Evolutionary conservation across 768 basidiomycete species (phyloP), one percentile per base, ranked within the genome.

Genomic region (Sporobolomyces phaffii): DNA sequence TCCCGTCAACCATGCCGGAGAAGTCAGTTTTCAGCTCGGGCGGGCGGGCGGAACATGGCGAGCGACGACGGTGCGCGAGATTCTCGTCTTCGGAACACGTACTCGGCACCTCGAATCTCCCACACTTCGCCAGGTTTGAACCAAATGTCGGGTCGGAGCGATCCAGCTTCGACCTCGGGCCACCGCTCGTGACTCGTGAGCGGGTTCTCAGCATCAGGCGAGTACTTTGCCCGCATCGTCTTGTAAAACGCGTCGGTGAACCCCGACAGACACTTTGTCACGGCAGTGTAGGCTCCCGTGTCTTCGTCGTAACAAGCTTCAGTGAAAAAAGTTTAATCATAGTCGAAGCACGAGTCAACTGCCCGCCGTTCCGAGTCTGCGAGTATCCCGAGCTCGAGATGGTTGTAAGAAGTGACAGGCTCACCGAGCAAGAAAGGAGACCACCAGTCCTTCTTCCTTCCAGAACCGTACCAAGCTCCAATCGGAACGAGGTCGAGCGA

Each of bases 221-320:
- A 76, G 77, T 89, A 91, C n/a, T 83, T 83, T 58, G 83, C 84
- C 44, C 80, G 80, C 76, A 91, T 79, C 63, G 81, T 80, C 83
- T 88, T 79, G 73, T 77, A 76, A 70, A 73, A 77, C 38, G 61
- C 68, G 58, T 69, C 91, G 33, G 88, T 85, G 78, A 96, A 96
- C 85, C 88, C 87, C 67, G 87, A 89, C 85, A 90, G 88, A 81
- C 89, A 91, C 78, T 96, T 93, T 77, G 89, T 91, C 22, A 92
- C 82, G 3, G 88, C 91, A 48, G 40, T 63, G 53, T 41, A 62
- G 3, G 24, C 20, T 17, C 68, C 73, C 20, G 57, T 64, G 20
- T 68, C 64, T 43, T 65, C 59, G 44, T 70, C 67, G 48, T 69
- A 67, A 34, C 54, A 54, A 29, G 54, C 64, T 65, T 50, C 17